Base-by-base conservation (phyloP, 2,329 filamentous ascomycete species). In the Phialophora tarda region DNA sequence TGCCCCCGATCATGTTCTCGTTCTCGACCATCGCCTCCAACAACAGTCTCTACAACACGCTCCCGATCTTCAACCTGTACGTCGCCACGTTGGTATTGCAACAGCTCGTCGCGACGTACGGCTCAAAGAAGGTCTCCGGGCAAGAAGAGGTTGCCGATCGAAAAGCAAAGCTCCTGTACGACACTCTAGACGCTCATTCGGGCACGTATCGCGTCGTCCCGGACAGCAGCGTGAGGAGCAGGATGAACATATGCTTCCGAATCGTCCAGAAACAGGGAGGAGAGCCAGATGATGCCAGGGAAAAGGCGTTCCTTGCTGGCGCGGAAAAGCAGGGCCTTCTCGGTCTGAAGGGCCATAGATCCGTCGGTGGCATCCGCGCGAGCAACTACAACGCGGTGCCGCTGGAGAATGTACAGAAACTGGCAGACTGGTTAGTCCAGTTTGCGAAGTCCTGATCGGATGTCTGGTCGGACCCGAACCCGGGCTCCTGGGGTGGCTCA, bases 231-330 rank as follows among this genome's bases (percentile, higher is more conserved):
- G 90, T 85, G 2, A 89, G 93, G 64, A 96, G 91, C 73, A 84
- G 92, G 63, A 97, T 98, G 91, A 98, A 98, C 79, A 91, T 98
- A 65, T 97, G 93, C 83, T 97, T 97, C 84, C 84, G 93, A 17
- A 85, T 96, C 21, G 82, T 83, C 82, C 75, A 82, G 14, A 53
- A 86, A 89, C 50, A 59, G 38, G 48, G 34, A 24, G 63, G 62
- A 8, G 59, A 47, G 34, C 56, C 69, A 4, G 71, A 73, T 41
- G 71, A 72, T 8, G 69, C 67, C 28, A 85, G 88, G 24, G 93
- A 98, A 78, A 91, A 92, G 78, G 84, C 83, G 0, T 98, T 98
- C 80, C 78, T 98, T 54, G 85, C 89, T 67, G 87, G 90, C 56
- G 89, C 88, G 1, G 86, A 89, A 66, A 85, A 86, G 67, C 83